Conservation (phyloP, 2,329 filamentous ascomycete genomes). For the Fusarium chlamydosporum region DNA sequence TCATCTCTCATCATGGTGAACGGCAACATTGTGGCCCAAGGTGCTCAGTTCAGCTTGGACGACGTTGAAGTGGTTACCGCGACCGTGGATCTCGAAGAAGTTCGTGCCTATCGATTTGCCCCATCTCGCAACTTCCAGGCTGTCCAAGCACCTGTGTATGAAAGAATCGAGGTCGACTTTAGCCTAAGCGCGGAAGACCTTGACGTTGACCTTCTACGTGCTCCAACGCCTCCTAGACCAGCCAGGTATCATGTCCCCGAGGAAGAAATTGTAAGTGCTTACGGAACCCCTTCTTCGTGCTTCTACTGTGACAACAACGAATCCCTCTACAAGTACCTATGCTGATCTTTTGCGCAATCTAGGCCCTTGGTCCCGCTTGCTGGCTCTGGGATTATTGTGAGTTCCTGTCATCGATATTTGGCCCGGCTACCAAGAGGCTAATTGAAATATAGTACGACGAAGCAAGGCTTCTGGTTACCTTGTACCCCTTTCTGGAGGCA, state of each 20-base stretch:
- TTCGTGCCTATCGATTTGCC: slow-evolving; percentile 70
- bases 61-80: slow-evolving; percentile 75
- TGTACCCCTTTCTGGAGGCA: slow-evolving; percentile 40
- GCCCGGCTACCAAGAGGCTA: neutral
- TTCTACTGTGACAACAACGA: neutral
- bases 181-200: slow-evolving; percentile 54
- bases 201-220: slow-evolving; percentile 48
- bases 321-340: neutral
- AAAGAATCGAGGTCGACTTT: slow-evolving; percentile 43
- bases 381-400: slow-evolving; percentile 40
- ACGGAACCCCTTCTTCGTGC: fast-evolving
- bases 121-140: slow-evolving; percentile 72
- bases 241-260: slow-evolving; percentile 42
- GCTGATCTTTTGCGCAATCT: neutral
- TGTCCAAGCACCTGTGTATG: slow-evolving; percentile 51
- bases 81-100: slow-evolving; percentile 78
- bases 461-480: slow-evolving; percentile 33
- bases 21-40: slow-evolving; percentile 73
- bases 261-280: slow-evolving; percentile 42
- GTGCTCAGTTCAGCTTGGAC: slow-evolving; percentile 70
- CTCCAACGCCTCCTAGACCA: slow-evolving; percentile 50
- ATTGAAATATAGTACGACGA: slow-evolving; percentile 23
- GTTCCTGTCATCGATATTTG: neutral
- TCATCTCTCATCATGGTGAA: slow-evolving; percentile 74
- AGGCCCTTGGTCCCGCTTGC: slow-evolving; percentile 36